These are phyloP conservation scores for Gyromitra esculenta DNA, from an alignment of 2,329 filamentous ascomycete species.

Conservation along the genomic window DNA sequence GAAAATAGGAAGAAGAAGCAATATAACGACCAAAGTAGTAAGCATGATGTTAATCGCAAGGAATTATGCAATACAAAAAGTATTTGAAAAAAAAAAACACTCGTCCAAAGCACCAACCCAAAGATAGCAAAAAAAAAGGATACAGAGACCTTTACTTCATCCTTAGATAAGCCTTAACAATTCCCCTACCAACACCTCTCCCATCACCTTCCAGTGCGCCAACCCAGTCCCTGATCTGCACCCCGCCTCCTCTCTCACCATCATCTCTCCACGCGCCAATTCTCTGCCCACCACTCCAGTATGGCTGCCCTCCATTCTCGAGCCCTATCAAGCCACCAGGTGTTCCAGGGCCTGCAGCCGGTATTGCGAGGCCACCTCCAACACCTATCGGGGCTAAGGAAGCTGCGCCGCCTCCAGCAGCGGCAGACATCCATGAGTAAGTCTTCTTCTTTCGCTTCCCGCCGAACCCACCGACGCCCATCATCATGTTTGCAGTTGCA, in stretches of 20 bases:
- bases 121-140: neutral
- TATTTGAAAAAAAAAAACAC: conserved; percentile 6
- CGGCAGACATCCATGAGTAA: conserved; percentile 57
- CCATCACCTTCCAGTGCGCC: conserved; percentile 57
- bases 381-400: conserved; percentile 37
- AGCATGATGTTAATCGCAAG: neutral
- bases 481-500: conserved; percentile 57
- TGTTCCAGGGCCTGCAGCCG: conserved; percentile 41
- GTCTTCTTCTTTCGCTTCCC: conserved; percentile 57
- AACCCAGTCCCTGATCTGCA: conserved; percentile 57
- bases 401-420: conserved; percentile 43
- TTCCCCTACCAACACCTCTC: conserved; percentile 52
- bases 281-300: conserved; percentile 56
- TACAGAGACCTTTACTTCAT: conserved; percentile 54
- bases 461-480: conserved; percentile 55
- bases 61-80: conserved; percentile 1
- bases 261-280: conserved; percentile 58
- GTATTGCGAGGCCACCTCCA: conserved; percentile 43
- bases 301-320: conserved; percentile 50
- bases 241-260: conserved; percentile 55
- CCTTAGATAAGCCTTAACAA: conserved; percentile 57
- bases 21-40: neutral
- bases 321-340: conserved; percentile 35
- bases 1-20: neutral
- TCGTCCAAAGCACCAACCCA: neutral